phyloP scores from a whole-genome alignment of 768 basidiomycete genomes.

The Tulasnella sp. region DNA sequence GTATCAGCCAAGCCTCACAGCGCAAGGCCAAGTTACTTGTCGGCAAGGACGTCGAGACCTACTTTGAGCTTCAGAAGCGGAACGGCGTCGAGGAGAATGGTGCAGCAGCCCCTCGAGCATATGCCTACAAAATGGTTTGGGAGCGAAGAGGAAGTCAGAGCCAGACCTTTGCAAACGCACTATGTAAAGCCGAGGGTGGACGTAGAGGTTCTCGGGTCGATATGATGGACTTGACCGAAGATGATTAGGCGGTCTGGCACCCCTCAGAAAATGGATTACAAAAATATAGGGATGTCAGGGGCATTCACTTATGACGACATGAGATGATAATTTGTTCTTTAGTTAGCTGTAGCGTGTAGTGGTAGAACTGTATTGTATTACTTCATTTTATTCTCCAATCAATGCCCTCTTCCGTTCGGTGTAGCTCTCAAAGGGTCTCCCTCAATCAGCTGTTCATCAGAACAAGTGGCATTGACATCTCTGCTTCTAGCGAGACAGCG shows the following conservation, averaged over 20 bases:
- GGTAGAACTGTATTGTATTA: slow-evolving; percentile 1
- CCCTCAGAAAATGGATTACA: not conserved
- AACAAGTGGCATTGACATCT: not conserved
- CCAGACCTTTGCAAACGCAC: not conserved
- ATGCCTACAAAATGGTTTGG: slow-evolving; percentile 14
- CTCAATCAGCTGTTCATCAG: not conserved
- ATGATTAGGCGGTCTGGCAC: not conserved
- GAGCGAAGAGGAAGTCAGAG: slow-evolving; percentile 6
- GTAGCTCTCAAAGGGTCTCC: not conserved
- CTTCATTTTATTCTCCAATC: not conserved
- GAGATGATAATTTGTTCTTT: not conserved
- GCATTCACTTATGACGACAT: not conserved
- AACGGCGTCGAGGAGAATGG: not conserved
- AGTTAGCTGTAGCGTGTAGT: not conserved
- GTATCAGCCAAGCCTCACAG: not conserved
- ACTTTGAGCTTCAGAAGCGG: not conserved
- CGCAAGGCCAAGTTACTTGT: slow-evolving; percentile 14
- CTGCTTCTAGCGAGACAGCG: not conserved
- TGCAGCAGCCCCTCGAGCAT: not conserved
- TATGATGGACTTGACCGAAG: not conserved
- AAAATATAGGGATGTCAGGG: not conserved
- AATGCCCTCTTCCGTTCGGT: not conserved
- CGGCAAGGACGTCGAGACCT: slow-evolving; percentile 5
- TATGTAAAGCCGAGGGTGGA: not conserved
- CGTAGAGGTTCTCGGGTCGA: not conserved